A percentile compares a stretch with the other conserved stretches of the same genome.
These are phyloP conservation scores for Termitomyces sp. DNA, from an alignment of 768 basidiomycete species.

Conservation along the genomic window DNA sequence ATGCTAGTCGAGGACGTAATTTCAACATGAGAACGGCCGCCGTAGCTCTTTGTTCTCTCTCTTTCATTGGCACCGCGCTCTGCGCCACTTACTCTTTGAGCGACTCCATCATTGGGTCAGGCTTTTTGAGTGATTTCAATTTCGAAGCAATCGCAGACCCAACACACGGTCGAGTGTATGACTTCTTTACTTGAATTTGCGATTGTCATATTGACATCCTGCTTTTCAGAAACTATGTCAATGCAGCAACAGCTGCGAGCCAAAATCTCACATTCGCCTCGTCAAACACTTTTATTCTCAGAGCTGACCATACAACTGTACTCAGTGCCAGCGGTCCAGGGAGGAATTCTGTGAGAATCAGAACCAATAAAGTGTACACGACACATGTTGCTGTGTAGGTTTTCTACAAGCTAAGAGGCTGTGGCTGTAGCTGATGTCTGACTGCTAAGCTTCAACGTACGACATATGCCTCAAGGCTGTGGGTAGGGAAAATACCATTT, in stretches of 20 bases:
- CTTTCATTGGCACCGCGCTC: neutral
- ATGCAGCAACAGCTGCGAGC: conserved; percentile 36
- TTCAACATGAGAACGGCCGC: conserved; percentile 3
- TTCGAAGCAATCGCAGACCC: conserved; percentile 54
- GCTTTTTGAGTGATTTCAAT: conserved; percentile 48
- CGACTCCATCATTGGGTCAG: conserved; percentile 41
- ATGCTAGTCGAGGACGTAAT: neutral
- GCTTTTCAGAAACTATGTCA: conserved; percentile 37
- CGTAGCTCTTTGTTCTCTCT: conserved; percentile 6
- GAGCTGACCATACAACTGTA: conserved; percentile 46
- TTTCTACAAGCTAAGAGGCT: neutral
- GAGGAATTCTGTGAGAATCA: conserved; percentile 54
- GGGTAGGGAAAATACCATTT: conserved; percentile 28
- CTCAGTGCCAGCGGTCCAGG: conserved; percentile 48
- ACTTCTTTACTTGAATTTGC: neutral
- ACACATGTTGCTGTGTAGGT: conserved; percentile 54
- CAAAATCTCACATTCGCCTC: conserved; percentile 54
- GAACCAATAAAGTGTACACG: conserved; percentile 48
- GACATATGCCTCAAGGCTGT: conserved; percentile 58
- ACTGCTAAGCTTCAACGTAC: conserved; percentile 31
- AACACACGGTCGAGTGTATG: conserved; percentile 63
- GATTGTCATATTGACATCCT: neutral
- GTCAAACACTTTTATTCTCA: conserved; percentile 48
- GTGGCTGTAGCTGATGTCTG: neutral
- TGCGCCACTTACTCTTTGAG: conserved; percentile 39